Percentiles rank a stretch among this genome's conserved stretches.
Evolutionary conservation across 2,329 filamentous ascomycete species (phyloP).

Genomic region (Phyllosticta capitalensis): DNA sequence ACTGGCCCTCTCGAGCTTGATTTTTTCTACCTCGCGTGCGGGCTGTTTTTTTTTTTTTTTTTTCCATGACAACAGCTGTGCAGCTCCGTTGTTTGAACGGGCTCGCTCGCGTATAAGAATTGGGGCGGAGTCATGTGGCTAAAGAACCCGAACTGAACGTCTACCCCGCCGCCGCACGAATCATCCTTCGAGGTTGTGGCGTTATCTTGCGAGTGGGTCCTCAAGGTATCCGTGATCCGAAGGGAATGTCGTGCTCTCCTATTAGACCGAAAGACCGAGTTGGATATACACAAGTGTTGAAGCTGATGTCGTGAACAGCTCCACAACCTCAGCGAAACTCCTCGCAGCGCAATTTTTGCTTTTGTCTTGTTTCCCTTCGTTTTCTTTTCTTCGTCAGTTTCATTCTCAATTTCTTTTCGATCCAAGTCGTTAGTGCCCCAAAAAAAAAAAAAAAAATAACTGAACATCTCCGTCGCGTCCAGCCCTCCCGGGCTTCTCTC

Average conservation of each 20-base stretch:
- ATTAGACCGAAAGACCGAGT: background rate
- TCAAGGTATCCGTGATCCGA: background rate
- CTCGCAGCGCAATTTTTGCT: background rate
- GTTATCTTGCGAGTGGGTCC: background rate
- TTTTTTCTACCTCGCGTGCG: background rate
- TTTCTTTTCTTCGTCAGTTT: background rate
- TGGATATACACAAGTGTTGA: background rate
- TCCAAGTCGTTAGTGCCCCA: no score
- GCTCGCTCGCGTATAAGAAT: background rate
- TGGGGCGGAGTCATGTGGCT: background rate
- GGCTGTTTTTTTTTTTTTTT: no score
- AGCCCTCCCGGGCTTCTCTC: no score
- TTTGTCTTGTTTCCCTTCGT: background rate
- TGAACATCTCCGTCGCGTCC: no score
- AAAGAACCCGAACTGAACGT: background rate
- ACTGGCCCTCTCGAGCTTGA: background rate
- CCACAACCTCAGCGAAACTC: background rate
- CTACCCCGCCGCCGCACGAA: background rate
- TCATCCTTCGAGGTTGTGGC: background rate
- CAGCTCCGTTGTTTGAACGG: background rate
- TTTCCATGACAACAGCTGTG: background rate
- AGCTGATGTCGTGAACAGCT: background rate
- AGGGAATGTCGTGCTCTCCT: background rate
- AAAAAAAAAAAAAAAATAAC: no score
- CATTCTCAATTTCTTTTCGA: no score